Conservation (phyloP, 495 filamentous ascomycete species). For the Margaritispora aquatica region DNA sequence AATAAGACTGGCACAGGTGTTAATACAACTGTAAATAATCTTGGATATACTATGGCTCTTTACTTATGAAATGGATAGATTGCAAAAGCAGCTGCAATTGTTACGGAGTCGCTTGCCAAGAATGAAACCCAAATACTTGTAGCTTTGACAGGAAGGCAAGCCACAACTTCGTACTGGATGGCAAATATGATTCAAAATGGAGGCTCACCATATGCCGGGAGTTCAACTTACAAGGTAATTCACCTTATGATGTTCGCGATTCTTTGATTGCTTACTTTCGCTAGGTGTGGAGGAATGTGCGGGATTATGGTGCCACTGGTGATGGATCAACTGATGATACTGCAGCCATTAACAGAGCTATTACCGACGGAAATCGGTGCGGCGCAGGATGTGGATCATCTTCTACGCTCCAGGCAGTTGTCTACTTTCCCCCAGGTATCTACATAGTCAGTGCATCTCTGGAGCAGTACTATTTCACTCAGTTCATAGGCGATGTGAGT, state of each 20-base stretch:
- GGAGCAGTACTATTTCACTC: slow-evolving; percentile 30
- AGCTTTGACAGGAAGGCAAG: not conserved
- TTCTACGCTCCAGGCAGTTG: slow-evolving; percentile 38
- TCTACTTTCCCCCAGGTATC: slow-evolving; percentile 42
- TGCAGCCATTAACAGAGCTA: slow-evolving; percentile 44
- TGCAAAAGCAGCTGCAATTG: not conserved
- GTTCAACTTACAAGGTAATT: not conserved
- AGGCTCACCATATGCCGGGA: not conserved
- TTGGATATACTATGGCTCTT: not conserved
- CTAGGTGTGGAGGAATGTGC: slow-evolving; percentile 39
- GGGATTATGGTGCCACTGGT: slow-evolving; percentile 12
- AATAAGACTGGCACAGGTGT: not conserved
- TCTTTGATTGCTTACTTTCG: not conserved
- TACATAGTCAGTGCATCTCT: slow-evolving; percentile 19
- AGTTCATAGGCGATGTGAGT: slow-evolving; percentile 31
- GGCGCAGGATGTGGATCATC: slow-evolving; percentile 42
- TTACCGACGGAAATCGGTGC: slow-evolving; percentile 42
- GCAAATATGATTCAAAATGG: not conserved
- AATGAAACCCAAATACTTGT: not conserved
- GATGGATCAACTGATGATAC: slow-evolving; percentile 36
- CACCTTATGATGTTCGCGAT: not conserved
- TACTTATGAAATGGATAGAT: not conserved
- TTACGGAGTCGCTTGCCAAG: not conserved
- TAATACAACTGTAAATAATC: not conserved
- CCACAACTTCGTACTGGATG: not conserved